Evolutionary conservation across 179 eudicot species (phyloP).

Genomic region (Patellifolia procumbens): DNA sequence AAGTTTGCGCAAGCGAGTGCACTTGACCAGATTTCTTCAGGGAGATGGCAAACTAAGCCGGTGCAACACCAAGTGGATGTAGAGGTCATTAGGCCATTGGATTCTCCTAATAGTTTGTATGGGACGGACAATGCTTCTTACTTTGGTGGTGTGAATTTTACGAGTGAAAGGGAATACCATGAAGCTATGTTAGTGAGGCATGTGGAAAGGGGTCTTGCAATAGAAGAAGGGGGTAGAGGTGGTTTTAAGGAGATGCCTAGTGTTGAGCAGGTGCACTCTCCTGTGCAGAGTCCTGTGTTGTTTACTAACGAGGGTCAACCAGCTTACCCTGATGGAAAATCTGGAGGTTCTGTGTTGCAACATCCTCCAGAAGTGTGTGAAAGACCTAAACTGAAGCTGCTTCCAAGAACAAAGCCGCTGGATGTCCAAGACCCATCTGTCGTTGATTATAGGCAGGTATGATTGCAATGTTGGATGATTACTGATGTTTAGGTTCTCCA

Average conservation of each 20-base stretch:
- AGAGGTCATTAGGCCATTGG: slow-evolving; percentile 57
- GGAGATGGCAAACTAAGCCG: slow-evolving; percentile 84
- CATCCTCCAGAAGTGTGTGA: slow-evolving; percentile 53
- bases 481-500: not conserved
- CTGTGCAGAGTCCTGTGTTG: slow-evolving; percentile 41
- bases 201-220: slow-evolving; percentile 46
- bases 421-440: slow-evolving; percentile 46
- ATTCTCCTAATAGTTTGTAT: slow-evolving; percentile 36
- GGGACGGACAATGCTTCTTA: slow-evolving; percentile 36
- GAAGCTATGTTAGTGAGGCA: slow-evolving; percentile 44
- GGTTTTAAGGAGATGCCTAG: slow-evolving; percentile 41
- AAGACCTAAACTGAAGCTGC: slow-evolving; percentile 75
- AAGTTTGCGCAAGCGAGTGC: slow-evolving; percentile 96
- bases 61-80: slow-evolving; percentile 56
- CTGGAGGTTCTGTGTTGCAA: slow-evolving; percentile 37
- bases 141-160: slow-evolving; percentile 27
- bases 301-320: slow-evolving; percentile 43
- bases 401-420: slow-evolving; percentile 76
- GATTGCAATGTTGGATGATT: not conserved
- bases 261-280: slow-evolving; percentile 46
- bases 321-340: slow-evolving; percentile 32
- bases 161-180: slow-evolving; percentile 40
- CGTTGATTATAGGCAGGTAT: slow-evolving; percentile 57
- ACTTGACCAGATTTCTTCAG: slow-evolving; percentile 85
- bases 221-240: slow-evolving; percentile 45